These are phyloP conservation scores for Otatea glauca DNA, from an alignment of 176 grass and related monocot species.

Conservation along the genomic window DNA sequence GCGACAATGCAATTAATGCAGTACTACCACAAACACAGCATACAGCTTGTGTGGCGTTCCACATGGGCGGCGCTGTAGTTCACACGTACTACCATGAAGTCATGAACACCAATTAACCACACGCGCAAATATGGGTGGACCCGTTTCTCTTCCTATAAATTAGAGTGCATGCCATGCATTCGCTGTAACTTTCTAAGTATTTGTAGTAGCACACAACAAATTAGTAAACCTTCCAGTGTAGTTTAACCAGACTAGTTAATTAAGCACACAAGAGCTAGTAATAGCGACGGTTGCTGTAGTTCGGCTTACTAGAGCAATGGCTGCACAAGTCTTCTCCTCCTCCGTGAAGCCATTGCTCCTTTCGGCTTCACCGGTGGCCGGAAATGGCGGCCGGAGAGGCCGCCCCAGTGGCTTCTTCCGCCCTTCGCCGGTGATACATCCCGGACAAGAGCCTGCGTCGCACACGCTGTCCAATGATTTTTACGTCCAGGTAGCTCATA, in stretches of 20 bases:
- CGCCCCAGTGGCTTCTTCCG: neutral
- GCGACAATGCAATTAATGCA: too few relatives aligned
- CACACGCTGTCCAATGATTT: neutral
- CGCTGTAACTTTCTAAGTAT: too few relatives aligned
- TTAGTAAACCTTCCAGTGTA: neutral
- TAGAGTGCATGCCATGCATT: neutral
- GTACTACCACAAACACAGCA: too few relatives aligned
- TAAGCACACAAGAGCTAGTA: too few relatives aligned
- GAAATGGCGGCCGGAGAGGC: neutral
- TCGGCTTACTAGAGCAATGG: neutral
- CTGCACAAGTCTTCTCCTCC: conserved; percentile 1
- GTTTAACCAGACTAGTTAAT: neutral
- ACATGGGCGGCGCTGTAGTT: too few relatives aligned
- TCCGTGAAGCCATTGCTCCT: neutral
- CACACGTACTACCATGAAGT: too few relatives aligned
- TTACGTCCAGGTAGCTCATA: conserved; percentile 15
- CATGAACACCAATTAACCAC: too few relatives aligned
- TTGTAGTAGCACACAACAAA: neutral
- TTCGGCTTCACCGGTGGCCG: neutral
- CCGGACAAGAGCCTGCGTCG: neutral
- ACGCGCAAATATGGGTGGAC: neutral
- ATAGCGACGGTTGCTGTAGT: neutral
- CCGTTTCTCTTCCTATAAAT: neutral
- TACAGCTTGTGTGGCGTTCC: too few relatives aligned
- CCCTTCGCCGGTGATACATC: neutral